Conservation (phyloP, 2,329 filamentous ascomycete species). For the Penicillium sp. region DNA sequence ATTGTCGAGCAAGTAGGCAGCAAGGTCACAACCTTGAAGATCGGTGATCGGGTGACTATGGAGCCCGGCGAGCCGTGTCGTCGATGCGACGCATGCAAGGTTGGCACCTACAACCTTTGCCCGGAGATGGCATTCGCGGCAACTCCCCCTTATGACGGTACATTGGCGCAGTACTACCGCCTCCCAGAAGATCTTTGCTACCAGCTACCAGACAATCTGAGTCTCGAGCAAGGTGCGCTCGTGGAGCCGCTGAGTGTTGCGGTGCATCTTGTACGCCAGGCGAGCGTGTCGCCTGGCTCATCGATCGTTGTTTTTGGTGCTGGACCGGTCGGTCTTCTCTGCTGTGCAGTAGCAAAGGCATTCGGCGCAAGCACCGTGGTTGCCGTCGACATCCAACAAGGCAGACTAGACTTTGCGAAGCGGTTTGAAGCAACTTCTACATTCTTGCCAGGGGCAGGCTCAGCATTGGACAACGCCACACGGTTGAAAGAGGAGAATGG, state of each 20-base stretch:
- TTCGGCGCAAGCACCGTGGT: constrained; percentile 85
- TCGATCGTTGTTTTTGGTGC: constrained; percentile 85
- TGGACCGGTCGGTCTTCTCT: constrained; percentile 83
- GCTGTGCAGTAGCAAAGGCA: constrained; percentile 79
- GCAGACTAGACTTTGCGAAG: constrained; percentile 76
- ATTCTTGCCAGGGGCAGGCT: constrained; percentile 63
- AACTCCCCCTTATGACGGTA: constrained; percentile 88
- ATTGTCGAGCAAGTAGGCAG: constrained; percentile 63
- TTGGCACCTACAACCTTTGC: constrained; percentile 88
- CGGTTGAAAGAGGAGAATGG: constrained; percentile 65
- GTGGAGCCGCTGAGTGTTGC: constrained; percentile 87
- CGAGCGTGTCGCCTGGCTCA: constrained; percentile 70
- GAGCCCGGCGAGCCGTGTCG: constrained; percentile 75
- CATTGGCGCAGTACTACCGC: constrained; percentile 80
- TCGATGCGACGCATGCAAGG: constrained; percentile 74
- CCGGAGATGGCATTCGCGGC: constrained; percentile 86
- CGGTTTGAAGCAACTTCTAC: constrained; percentile 60
- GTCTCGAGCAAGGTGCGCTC: constrained; percentile 82
- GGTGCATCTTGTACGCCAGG: constrained; percentile 81
- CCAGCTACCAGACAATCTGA: constrained; percentile 78
- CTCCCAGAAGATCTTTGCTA: constrained; percentile 91
- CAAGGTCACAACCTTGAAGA: constrained; percentile 58
- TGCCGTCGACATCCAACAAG: constrained; percentile 82
- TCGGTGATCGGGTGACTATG: constrained; percentile 75
- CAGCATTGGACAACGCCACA: constrained; percentile 72